Base-by-base conservation (phyloP, 176 grass and related monocot species). In the Dactylis glomerata region DNA sequence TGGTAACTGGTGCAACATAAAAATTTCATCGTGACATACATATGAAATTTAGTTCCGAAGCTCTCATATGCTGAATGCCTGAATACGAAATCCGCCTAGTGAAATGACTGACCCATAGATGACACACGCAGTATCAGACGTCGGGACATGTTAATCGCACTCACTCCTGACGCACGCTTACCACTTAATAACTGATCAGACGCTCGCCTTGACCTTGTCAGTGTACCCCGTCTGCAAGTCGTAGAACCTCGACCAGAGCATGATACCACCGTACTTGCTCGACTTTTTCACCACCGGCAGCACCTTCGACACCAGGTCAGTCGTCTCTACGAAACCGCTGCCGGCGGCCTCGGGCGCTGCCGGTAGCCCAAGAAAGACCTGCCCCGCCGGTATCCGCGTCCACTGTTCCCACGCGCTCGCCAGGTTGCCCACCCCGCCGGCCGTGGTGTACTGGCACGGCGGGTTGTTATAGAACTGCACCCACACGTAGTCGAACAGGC, bases 381-480 rank as follows among this genome's bases (percentile, higher is more conserved):
- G 56, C 63, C 16, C 27, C 2, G 87, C 87, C 34, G 75, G 79
- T 16, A 90, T 88, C 20, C 74, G 10, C 32, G 80, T 58, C 92
- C 90, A 94, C 73, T 63, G 62, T 9, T 91, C 76, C 92, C 92
- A 94, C 40, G 92, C 87, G 13, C 54, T 10, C 40, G 59, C 67
- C 11, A 94, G 86, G 28, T 51, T 45, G 17, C 22, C 38, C 27
- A 28, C 40, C 50, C 76, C 79, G 16, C 68, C 56, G 30, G 10
- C 57, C 46, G 86, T 10, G 65, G 51, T 72, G 88, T 83, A 97
- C 83, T 97, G 76, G 81, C 92, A 97, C 28, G 57, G 68, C 17
- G 77, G 83, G 80, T 97, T 92, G 71, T 94, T 94, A 75, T 92
- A 97, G 69, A 97, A 97, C 86, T 97, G 95, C 50, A 97, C 86